phyloP scores from a whole-genome alignment of 2,329 filamentous ascomycete species.

The Delphinella strobiligena region DNA sequence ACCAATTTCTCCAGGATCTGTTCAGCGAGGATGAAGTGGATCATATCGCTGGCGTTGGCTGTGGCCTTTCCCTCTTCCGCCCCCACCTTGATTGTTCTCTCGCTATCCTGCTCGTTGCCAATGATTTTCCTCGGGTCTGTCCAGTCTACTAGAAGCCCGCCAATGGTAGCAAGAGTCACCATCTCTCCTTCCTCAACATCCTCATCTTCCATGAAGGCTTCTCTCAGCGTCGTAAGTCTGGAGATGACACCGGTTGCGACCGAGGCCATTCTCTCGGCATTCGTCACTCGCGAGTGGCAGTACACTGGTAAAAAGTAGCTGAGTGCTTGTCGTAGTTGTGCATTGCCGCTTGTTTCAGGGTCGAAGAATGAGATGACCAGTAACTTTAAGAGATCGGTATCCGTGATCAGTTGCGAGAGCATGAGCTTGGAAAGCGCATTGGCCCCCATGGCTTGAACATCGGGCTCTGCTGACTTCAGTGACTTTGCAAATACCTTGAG shows the following conservation, averaged over 20 bases:
- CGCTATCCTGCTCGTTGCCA: constrained; percentile 43
- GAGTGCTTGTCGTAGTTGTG: constrained; percentile 71
- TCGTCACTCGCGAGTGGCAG: constrained; percentile 71
- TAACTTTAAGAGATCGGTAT: constrained; percentile 63
- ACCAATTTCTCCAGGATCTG: constrained; percentile 66
- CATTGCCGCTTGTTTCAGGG: constrained; percentile 66
- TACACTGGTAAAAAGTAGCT: constrained; percentile 94
- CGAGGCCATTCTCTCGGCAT: constrained; percentile 68
- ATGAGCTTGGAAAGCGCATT: constrained; percentile 77
- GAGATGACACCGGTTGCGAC: constrained; percentile 66
- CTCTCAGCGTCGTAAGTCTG: constrained; percentile 40
- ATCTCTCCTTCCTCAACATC: constrained; percentile 66
- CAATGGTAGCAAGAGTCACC: constrained; percentile 61
- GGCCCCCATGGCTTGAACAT: constrained; percentile 71
- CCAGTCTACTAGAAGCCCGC: constrained; percentile 82
- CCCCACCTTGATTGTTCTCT: constrained; percentile 34
- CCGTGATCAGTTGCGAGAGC: constrained; percentile 64
- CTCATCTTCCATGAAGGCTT: constrained; percentile 38
- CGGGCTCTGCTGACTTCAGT: constrained; percentile 57
- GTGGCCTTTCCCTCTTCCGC: constrained; percentile 49
- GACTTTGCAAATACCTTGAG: constrained; percentile 79
- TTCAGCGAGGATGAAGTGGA: constrained; percentile 67
- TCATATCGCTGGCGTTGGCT: constrained; percentile 17
- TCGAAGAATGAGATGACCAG: constrained; percentile 81
- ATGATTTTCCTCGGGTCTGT: constrained; percentile 75